A percentile compares a stretch with the other conserved stretches of the same genome.
These are phyloP conservation scores for Ophiosphaerella korrae DNA, from an alignment of 2,329 filamentous ascomycete genomes.

Conservation along the genomic window DNA sequence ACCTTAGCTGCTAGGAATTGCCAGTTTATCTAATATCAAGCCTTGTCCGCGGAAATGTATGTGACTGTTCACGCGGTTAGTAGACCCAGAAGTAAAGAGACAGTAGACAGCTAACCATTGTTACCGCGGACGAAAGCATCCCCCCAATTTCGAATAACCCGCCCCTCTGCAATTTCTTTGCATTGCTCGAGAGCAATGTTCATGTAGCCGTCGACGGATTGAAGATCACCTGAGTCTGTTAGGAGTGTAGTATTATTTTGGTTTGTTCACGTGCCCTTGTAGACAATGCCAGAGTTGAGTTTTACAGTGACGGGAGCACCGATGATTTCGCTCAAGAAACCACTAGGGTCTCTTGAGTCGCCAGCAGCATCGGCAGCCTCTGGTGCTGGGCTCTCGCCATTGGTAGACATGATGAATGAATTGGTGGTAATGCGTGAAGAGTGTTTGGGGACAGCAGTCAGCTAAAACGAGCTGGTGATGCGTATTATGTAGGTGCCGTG, in stretches of 20 bases:
- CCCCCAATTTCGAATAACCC: constrained; percentile 81
- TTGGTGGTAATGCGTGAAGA: not conserved
- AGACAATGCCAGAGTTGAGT: constrained; percentile 97
- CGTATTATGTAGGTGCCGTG: not conserved
- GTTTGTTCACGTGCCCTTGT: constrained; percentile 71
- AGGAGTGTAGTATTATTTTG: constrained; percentile 6
- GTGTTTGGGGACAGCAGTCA: not conserved
- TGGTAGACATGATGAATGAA: constrained; percentile 23
- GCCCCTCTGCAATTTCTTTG: constrained; percentile 86
- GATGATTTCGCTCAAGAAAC: constrained; percentile 93
- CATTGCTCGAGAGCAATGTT: constrained; percentile 97
- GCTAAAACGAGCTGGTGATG: no score
- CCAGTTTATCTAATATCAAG: constrained; percentile 9
- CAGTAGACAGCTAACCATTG: constrained; percentile 67
- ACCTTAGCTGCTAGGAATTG: no score
- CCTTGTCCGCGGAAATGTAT: constrained; percentile 40
- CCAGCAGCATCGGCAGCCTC: constrained; percentile 65
- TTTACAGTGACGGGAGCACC: constrained; percentile 94
- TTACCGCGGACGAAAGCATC: constrained; percentile 96
- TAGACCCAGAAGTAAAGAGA: not conserved
- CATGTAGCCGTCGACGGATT: constrained; percentile 98
- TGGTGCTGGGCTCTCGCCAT: constrained; percentile 67
- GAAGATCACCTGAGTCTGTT: constrained; percentile 75
- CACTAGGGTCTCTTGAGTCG: constrained; percentile 89
- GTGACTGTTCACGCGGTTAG: constrained; percentile 29